Percentiles rank a stretch among this genome's conserved stretches.
These are phyloP conservation scores for Metarhizium guizhouense DNA, from an alignment of 2,329 filamentous ascomycete genomes.

Conservation along the genomic window DNA sequence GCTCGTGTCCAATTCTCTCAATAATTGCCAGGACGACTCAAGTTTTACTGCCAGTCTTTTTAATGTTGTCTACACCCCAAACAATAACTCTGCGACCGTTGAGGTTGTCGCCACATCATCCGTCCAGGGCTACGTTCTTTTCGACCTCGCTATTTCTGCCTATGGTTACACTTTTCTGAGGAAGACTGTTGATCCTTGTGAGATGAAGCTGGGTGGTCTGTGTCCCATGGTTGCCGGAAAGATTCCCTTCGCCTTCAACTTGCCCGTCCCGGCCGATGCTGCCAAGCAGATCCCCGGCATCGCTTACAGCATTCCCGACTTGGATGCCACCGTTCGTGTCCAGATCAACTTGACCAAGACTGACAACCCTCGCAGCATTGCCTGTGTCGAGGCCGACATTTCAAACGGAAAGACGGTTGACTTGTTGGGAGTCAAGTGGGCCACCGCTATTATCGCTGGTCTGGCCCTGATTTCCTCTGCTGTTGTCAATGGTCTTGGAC, in stretches of 20 bases:
- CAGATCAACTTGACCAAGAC: slow-evolving; percentile 64
- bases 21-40: slow-evolving; percentile 75
- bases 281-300: slow-evolving; percentile 66
- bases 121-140: slow-evolving; percentile 72
- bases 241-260: slow-evolving; percentile 64
- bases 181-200: slow-evolving; percentile 67
- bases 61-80: slow-evolving; percentile 71
- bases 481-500: slow-evolving; percentile 79
- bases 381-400: slow-evolving; percentile 79
- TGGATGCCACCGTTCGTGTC: slow-evolving; percentile 77
- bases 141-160: slow-evolving; percentile 66
- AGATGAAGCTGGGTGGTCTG: slow-evolving; percentile 58
- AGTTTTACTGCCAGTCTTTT: slow-evolving; percentile 83
- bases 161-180: slow-evolving; percentile 72
- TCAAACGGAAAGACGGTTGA: slow-evolving; percentile 92
- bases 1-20: slow-evolving; percentile 76
- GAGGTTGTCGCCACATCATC: slow-evolving; percentile 74
- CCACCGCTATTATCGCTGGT: slow-evolving; percentile 78
- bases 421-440: slow-evolving; percentile 80
- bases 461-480: slow-evolving; percentile 77
- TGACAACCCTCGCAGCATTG: slow-evolving; percentile 49
- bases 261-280: slow-evolving; percentile 48
- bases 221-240: slow-evolving; percentile 87
- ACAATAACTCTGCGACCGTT: slow-evolving; percentile 63
- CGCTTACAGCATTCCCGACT: slow-evolving; percentile 81